Conservation (phyloP, 179 eudicot species). For the Carnegiea gigantea region DNA sequence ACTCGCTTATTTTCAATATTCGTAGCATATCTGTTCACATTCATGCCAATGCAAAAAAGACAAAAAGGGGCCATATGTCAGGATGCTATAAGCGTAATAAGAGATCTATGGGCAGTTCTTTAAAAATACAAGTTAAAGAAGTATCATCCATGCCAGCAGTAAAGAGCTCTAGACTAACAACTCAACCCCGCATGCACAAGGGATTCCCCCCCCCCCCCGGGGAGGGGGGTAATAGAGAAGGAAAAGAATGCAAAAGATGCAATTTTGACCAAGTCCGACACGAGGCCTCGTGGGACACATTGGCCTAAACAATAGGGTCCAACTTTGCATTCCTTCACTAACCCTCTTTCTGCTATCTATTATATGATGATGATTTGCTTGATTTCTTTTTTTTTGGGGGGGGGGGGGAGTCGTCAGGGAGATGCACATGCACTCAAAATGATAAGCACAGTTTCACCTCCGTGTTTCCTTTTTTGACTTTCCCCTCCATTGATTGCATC, state of each 20-base stretch:
- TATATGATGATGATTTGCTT: neutral
- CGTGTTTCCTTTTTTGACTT: too few species aligned
- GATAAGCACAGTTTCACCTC: too few species aligned
- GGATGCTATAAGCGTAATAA: slow-evolving; percentile 1
- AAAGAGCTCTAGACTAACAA: neutral
- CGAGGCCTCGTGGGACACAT: neutral
- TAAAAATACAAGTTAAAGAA: neutral
- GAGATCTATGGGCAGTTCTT: slow-evolving; percentile 4
- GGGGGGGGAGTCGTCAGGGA: too few species aligned
- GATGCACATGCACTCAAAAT: too few species aligned
- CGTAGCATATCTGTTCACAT: slow-evolving; percentile 56
- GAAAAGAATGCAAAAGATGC: neutral
- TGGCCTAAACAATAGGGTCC: neutral
- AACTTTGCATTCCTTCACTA: neutral
- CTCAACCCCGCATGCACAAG: neutral
- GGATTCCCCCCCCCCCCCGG: too few species aligned
- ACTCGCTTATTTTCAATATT: slow-evolving; percentile 75
- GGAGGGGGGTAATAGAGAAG: neutral
- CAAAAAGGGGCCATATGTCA: neutral
- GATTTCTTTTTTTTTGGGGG: neutral
- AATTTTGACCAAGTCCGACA: neutral
- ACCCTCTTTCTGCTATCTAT: neutral
- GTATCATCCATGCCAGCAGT: neutral
- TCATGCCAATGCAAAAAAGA: neutral
- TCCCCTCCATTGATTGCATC: neutral